A percentile compares a stretch with the other conserved stretches of the same genome.
phyloP scores from a whole-genome alignment of 2,329 filamentous ascomycete species.

The Xylariaceae sp. region DNA sequence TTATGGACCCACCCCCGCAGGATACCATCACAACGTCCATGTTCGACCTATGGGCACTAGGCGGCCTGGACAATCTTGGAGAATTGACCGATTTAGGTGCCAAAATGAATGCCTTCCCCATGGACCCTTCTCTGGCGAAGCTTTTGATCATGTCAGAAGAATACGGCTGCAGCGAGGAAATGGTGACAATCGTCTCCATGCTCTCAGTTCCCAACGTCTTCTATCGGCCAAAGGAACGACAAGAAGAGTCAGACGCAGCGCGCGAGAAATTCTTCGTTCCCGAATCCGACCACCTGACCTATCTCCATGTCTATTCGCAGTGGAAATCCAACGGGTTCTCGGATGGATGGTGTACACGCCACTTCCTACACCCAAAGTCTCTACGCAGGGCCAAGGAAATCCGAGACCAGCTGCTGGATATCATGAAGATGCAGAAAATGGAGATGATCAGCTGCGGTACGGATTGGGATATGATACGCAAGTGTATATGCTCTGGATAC shows the following conservation, averaged over 20 bases:
- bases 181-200: slow-evolving; percentile 98
- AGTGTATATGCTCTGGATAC: slow-evolving; percentile 96
- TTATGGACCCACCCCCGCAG: slow-evolving; percentile 98
- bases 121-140: slow-evolving; percentile 95
- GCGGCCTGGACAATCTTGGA: slow-evolving; percentile 89
- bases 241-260: slow-evolving; percentile 93
- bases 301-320: slow-evolving; percentile 92
- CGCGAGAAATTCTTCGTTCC: slow-evolving; percentile 98
- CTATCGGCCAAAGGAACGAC: slow-evolving; percentile 92
- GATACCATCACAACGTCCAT: slow-evolving; percentile 96
- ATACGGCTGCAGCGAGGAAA: slow-evolving; percentile 93
- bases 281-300: slow-evolving; percentile 93
- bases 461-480: slow-evolving; percentile 93
- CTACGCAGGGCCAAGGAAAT: slow-evolving; percentile 91
- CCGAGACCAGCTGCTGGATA: slow-evolving; percentile 86
- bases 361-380: slow-evolving; percentile 95
- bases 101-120: slow-evolving; percentile 96
- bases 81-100: slow-evolving; percentile 83
- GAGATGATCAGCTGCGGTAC: slow-evolving; percentile 82
- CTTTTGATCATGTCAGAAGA: slow-evolving; percentile 87
- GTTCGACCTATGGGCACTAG: slow-evolving; percentile 95
- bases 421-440: slow-evolving; percentile 95
- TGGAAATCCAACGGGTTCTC: slow-evolving; percentile 90
- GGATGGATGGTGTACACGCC: slow-evolving; percentile 87
- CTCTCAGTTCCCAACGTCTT: slow-evolving; percentile 95